A percentile compares a stretch with the other conserved stretches of the same genome.
Evolutionary conservation across 2,329 filamentous ascomycete species (phyloP).

Genomic region (Aspergillus tamarii): DNA sequence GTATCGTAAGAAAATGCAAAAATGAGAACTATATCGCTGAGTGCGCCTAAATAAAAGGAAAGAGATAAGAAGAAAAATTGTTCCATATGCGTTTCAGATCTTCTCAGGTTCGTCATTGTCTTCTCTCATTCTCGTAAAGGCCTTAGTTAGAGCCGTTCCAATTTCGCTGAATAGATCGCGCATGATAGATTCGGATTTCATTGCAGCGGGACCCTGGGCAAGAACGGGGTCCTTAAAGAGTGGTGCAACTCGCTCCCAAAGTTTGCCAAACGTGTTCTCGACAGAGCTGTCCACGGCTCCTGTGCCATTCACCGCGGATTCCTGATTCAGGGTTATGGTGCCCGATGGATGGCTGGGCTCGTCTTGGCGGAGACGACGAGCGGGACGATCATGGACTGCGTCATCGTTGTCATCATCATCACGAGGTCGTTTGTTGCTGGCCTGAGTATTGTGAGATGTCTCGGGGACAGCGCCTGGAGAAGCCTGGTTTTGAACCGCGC

Average conservation of each 20-base stretch:
- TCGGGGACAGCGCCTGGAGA: background rate
- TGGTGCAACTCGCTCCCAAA: conserved; percentile 20
- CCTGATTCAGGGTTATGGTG: conserved; percentile 7
- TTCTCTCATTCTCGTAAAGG: conserved; percentile 19
- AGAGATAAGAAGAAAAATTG: background rate
- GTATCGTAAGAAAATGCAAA: background rate
- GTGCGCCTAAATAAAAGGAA: background rate
- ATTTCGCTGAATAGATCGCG: conserved; percentile 24
- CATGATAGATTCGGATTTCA: conserved; percentile 23
- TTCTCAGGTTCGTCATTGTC: conserved; percentile 8
- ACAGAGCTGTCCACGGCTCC: conserved; percentile 13
- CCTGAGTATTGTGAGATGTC: background rate
- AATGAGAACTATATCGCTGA: background rate
- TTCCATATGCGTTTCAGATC: background rate
- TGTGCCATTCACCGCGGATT: background rate
- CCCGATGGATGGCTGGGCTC: conserved; percentile 10
- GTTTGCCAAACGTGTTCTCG: conserved; percentile 18
- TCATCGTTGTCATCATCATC: conserved; percentile 17
- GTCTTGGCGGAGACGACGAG: conserved; percentile 17
- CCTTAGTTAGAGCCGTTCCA: conserved; percentile 19
- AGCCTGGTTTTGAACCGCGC: background rate
- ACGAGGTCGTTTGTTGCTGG: conserved; percentile 17
- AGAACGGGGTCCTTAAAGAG: conserved; percentile 15
- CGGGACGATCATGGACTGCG: conserved; percentile 13
- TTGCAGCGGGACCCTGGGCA: conserved; percentile 11